Percentiles rank a stretch among this genome's conserved stretches.
These are phyloP conservation scores for Hyphopichia homilentoma DNA, from an alignment of 805 yeast genomes.

Conservation along the genomic window DNA sequence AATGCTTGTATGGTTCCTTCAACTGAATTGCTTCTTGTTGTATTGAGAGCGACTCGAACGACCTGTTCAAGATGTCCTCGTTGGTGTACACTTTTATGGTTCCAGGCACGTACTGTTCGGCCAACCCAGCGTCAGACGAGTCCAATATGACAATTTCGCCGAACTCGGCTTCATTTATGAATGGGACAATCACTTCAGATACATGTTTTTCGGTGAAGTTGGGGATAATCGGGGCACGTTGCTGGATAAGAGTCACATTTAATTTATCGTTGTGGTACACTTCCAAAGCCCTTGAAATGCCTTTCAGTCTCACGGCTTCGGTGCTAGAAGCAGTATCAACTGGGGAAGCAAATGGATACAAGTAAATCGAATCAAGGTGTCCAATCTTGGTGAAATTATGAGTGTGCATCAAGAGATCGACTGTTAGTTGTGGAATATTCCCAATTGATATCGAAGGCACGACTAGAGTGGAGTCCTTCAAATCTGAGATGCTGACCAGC, in stretches of 20 bases:
- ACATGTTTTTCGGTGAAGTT: constrained; percentile 52
- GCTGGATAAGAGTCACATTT: constrained; percentile 63
- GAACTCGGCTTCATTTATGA: constrained; percentile 40
- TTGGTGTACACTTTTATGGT: constrained; percentile 22
- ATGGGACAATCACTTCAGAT: constrained; percentile 46
- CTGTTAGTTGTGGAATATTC: constrained; percentile 80
- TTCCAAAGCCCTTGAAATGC: constrained; percentile 62
- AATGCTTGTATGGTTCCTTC: constrained; percentile 7
- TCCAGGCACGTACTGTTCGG: constrained; percentile 18
- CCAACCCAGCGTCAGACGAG: constrained; percentile 65
- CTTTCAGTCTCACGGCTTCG: constrained; percentile 17
- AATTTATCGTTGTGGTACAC: constrained; percentile 44
- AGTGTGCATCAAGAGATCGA: constrained; percentile 72
- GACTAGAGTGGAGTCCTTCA: constrained; percentile 43
- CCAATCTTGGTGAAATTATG: constrained; percentile 49
- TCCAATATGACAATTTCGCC: constrained; percentile 54
- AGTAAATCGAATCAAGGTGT: constrained; percentile 52
- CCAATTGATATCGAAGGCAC: constrained; percentile 84
- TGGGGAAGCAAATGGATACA: constrained; percentile 86
- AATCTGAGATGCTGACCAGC: neutral
- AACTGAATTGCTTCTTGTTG: constrained; percentile 5
- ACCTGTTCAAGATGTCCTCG: constrained; percentile 28
- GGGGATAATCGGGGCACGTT: constrained; percentile 81
- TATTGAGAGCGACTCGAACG: constrained; percentile 26
- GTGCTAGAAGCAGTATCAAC: constrained; percentile 38